A percentile compares a stretch with the other conserved stretches of the same genome.
phyloP scores from a whole-genome alignment of 352 stramenopile genomes.

The Lagenidium giganteum region DNA sequence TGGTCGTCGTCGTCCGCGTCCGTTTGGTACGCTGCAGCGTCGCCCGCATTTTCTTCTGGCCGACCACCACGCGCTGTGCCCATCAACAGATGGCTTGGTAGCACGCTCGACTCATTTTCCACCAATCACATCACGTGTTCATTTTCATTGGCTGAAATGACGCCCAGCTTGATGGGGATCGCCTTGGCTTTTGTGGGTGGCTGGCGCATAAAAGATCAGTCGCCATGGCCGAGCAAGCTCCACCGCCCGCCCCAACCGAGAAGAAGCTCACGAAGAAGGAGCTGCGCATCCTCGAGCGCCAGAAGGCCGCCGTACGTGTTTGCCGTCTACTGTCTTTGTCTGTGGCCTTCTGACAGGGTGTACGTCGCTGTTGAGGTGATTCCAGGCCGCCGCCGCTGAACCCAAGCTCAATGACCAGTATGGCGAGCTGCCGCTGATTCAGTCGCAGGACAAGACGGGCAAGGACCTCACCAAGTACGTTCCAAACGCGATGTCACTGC shows the following conservation, averaged over 20 bases:
- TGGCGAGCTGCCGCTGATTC: constrained; percentile 79
- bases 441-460: constrained; percentile 76
- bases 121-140: too few relatives aligned
- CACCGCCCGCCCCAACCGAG: constrained; percentile 15
- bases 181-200: constrained; percentile 1
- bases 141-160: too few relatives aligned
- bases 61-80: too few relatives aligned
- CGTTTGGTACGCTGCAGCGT: too few relatives aligned
- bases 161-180: neutral
- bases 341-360: constrained; percentile 12
- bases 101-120: too few relatives aligned
- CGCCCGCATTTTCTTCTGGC: too few relatives aligned
- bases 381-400: constrained; percentile 30
- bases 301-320: constrained; percentile 47
- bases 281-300: constrained; percentile 72
- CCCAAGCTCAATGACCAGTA: constrained; percentile 71
- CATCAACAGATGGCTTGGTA: too few relatives aligned
- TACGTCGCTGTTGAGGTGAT: neutral
- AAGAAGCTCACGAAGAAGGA: constrained; percentile 84
- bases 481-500: too few relatives aligned
- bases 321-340: neutral
- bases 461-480: too few relatives aligned
- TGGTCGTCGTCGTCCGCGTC: neutral
- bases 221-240: constrained; percentile 42
- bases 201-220: constrained; percentile 5